Evolutionary conservation across 345 rosid genomes (phyloP), one percentile per base, ranked within the genome.

Genomic region (Salix purpurea): DNA sequence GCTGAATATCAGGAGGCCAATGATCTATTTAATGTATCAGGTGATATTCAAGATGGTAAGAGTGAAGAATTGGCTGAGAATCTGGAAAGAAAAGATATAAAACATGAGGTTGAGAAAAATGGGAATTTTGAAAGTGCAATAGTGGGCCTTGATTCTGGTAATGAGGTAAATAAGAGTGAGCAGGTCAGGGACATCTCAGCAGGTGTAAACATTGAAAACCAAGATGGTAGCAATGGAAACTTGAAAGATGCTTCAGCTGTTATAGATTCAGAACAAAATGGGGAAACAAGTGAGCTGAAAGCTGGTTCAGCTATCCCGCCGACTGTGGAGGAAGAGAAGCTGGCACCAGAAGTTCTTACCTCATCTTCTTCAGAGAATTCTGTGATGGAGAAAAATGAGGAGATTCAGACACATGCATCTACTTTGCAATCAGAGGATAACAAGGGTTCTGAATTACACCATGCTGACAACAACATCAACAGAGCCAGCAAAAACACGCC

Each of bases 311-410:
- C 75, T 70, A 82, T 60, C 11, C 18, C 24, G 10, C 76, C 61
- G 32, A 40, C 52, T 37, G 69, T 40, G 21, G 76, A 69, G 73
- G 80, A 86, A 68, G 79, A 37, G 36, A 40, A 71, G 30, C 84
- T 39, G 67, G 67, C 32, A 24, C 75, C 70, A 24, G 84, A 72
- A 60, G 28, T 26, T 40, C 78, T 62, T 48, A 68, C 76, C 76
- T 75, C 74, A 24, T 74, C 74, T 71, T 71, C 75, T 72, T 52
- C 69, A 2, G 83, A 76, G 48, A 81, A 82, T 58, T 44, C 79
- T 78, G 77, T 46, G 69, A 46, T 74, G 67, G 80, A 80, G 78
- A 81, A 61, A 69, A 79, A 50, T 42, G 83, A 78, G 73, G 87
- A 82, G 44, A 48, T 78, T 78, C 56, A 61, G 67, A 77, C 34